Conservation (phyloP, 1,139 yeast genomes). For the Debaryomyces subglobosus region DNA sequence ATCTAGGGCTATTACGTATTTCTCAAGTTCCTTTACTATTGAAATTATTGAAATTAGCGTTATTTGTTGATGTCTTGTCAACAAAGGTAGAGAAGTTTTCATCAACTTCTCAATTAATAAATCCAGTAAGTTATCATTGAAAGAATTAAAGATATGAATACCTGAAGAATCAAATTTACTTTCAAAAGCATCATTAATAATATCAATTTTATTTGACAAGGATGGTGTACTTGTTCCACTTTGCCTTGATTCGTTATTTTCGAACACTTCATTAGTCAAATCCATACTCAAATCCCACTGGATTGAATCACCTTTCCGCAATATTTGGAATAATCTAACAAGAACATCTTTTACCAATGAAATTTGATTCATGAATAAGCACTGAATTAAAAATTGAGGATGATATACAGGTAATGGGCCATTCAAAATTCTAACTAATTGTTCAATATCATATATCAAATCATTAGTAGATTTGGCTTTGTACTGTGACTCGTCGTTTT, state of each 20-base stretch:
- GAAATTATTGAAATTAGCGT: slow-evolving; percentile 73
- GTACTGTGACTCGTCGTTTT: slow-evolving; percentile 34
- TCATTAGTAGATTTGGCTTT: slow-evolving; percentile 20
- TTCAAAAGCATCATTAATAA: slow-evolving; percentile 33
- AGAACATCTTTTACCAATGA: slow-evolving; percentile 61
- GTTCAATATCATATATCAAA: slow-evolving; percentile 37
- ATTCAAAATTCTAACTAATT: slow-evolving; percentile 74
- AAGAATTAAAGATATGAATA: slow-evolving; percentile 39
- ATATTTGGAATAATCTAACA: slow-evolving; percentile 49
- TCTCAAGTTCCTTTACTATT: slow-evolving; percentile 59
- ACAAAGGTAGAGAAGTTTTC: slow-evolving; percentile 69
- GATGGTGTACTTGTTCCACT: slow-evolving; percentile 4
- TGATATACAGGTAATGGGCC: slow-evolving; percentile 92
- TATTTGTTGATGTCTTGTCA: slow-evolving; percentile 90
- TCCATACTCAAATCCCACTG: slow-evolving; percentile 42
- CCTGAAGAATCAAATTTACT: slow-evolving; percentile 6
- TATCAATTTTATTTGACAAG: slow-evolving; percentile 25
- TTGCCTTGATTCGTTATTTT: slow-evolving; percentile 4
- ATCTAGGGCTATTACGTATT: slow-evolving; percentile 57
- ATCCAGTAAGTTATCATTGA: slow-evolving; percentile 50
- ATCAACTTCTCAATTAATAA: slow-evolving; percentile 62
- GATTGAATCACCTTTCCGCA: slow-evolving; percentile 44
- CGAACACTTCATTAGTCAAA: slow-evolving; percentile 22
- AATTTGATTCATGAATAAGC: slow-evolving; percentile 65
- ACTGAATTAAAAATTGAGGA: slow-evolving; percentile 85